A percentile compares a stretch with the other conserved stretches of the same genome.
Conservation (phyloP, 192 early-diverging fungal genomes). For the Gigaspora rosea region DNA sequence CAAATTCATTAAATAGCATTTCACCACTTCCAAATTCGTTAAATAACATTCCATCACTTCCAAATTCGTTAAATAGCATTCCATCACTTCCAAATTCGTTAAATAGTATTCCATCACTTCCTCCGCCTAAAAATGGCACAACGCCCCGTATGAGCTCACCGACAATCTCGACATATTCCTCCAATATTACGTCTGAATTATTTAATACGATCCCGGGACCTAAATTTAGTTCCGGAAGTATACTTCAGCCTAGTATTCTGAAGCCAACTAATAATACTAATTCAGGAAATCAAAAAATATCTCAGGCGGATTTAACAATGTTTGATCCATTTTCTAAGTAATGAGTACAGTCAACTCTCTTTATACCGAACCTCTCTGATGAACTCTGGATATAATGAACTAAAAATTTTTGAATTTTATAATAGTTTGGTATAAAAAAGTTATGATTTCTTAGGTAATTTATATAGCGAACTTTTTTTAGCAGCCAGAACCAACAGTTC, state of each 20-base stretch:
- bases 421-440: no score
- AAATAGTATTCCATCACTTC: not conserved
- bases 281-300: slow-evolving; percentile 7
- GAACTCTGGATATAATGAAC: no score
- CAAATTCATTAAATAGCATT: not conserved
- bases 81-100: not conserved
- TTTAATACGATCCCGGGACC: not conserved
- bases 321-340: slow-evolving; percentile 9
- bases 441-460: no score
- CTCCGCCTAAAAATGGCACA: not conserved
- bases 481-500: no score
- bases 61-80: not conserved
- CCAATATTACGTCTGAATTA: not conserved
- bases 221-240: not conserved
- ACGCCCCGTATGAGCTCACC: not conserved
- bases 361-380: no score
- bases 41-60: not conserved
- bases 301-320: slow-evolving; percentile 12
- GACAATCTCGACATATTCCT: not conserved
- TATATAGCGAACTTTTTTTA: no score
- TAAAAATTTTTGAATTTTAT: no score
- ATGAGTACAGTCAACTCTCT: no score
- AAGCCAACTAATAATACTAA: not conserved
- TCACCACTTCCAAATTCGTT: not conserved
- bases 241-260: not conserved